These are phyloP conservation scores for Hyphopichia burtonii DNA, from an alignment of 1,139 yeast genomes.

Conservation along the genomic window DNA sequence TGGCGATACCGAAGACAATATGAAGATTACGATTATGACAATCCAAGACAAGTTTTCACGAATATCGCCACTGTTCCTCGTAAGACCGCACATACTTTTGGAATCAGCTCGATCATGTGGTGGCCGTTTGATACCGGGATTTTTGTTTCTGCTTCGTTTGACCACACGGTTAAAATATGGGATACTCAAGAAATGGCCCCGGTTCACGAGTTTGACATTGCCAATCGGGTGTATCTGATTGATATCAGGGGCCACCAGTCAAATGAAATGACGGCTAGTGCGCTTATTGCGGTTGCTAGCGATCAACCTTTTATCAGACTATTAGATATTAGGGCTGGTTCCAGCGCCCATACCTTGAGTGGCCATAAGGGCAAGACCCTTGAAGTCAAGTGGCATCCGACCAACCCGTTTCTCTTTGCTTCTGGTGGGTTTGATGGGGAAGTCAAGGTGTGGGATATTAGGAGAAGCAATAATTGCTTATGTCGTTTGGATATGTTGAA, in stretches of 20 bases:
- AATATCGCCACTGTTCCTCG: conserved; percentile 49
- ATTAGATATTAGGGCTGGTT: conserved; percentile 68
- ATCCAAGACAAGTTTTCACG: conserved; percentile 21
- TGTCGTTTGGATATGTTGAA: conserved; percentile 55
- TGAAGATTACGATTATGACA: conserved; percentile 26
- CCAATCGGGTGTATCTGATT: conserved; percentile 51
- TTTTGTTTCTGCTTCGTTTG: conserved; percentile 82
- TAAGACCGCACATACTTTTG: conserved; percentile 62
- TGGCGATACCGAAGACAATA: conserved; percentile 4
- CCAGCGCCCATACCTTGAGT: conserved; percentile 65
- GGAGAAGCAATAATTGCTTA: conserved; percentile 65
- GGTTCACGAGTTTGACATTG: conserved; percentile 63
- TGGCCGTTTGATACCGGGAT: conserved; percentile 89
- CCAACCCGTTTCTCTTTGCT: conserved; percentile 57
- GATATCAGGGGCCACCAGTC: conserved; percentile 40
- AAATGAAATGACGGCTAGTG: conserved; percentile 33
- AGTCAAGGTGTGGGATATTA: conserved; percentile 70
- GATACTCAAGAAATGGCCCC: conserved; percentile 65
- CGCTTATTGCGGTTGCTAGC: conserved; percentile 66
- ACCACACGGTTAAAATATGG: conserved; percentile 77
- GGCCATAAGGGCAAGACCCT: conserved; percentile 67
- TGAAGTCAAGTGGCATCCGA: conserved; percentile 78
- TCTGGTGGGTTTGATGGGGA: conserved; percentile 80
- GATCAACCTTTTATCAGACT: conserved; percentile 72
- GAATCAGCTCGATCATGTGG: conserved; percentile 77